Conservation (phyloP, 2,329 filamentous ascomycete genomes). For the Xylariaceae sp. region DNA sequence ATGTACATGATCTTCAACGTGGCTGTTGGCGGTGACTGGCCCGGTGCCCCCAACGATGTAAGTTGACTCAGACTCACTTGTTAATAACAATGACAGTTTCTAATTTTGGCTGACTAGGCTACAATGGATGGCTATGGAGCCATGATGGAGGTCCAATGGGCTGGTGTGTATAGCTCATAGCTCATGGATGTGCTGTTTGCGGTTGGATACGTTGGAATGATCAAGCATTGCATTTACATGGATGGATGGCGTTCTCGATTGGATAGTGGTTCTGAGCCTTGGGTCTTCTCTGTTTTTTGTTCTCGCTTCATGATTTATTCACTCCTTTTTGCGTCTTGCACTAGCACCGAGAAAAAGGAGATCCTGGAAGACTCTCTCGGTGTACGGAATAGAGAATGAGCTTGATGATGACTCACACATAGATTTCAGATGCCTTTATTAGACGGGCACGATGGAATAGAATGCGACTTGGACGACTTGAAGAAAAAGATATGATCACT, state of each 20-base stretch:
- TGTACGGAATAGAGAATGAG: not conserved
- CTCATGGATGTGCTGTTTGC: constrained; percentile 19
- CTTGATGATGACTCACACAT: no score
- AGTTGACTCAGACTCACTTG: constrained; percentile 11
- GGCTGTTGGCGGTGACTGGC: constrained; percentile 50
- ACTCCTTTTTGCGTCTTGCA: not conserved
- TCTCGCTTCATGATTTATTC: not conserved
- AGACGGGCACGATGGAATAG: no score
- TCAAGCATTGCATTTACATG: not conserved
- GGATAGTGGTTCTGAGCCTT: constrained; percentile 13
- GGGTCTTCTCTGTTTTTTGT: not conserved
- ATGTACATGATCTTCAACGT: constrained; percentile 50
- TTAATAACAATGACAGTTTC: not conserved
- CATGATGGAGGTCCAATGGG: constrained; percentile 34
- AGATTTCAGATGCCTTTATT: no score
- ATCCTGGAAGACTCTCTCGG: not conserved
- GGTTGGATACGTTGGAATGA: not conserved
- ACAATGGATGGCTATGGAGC: constrained; percentile 30
- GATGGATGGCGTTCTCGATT: constrained; percentile 24
- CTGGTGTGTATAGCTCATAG: constrained; percentile 31
- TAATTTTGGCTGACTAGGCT: constrained; percentile 18
- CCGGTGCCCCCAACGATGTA: constrained; percentile 28
- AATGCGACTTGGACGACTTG: no score
- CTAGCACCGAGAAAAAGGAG: not conserved
- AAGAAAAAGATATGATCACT: no score